These are phyloP conservation scores for Pulveroboletus frians DNA, from an alignment of 768 basidiomycete species.

Conservation along the genomic window DNA sequence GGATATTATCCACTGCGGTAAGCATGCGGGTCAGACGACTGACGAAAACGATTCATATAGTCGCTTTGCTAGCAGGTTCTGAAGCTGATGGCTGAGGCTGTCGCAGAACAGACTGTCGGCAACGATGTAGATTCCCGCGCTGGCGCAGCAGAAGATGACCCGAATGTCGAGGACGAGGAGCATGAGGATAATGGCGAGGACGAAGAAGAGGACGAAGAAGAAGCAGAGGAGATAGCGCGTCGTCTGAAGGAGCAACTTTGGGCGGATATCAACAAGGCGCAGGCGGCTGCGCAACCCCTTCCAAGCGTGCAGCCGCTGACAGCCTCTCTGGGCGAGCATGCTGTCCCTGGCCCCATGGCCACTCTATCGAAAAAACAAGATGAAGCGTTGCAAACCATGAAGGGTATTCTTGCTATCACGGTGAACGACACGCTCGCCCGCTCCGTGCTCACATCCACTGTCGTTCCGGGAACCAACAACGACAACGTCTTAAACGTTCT, in stretches of 20 bases:
- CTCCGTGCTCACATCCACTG: slow-evolving; percentile 46
- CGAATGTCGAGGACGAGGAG: slow-evolving; percentile 39
- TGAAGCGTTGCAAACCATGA: slow-evolving; percentile 61
- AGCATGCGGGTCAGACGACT: slow-evolving; percentile 6
- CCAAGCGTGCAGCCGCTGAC: slow-evolving; percentile 16
- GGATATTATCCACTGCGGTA: slow-evolving; percentile 7
- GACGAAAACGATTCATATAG: slow-evolving; percentile 6
- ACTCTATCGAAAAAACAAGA: slow-evolving; percentile 42
- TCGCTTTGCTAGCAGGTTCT: slow-evolving; percentile 1
- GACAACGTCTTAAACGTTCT: slow-evolving; percentile 54
- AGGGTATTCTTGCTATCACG: slow-evolving; percentile 53
- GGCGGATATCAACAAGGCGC: slow-evolving; percentile 69
- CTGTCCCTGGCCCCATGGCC: slow-evolving; percentile 9
- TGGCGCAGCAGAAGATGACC: slow-evolving; percentile 16
- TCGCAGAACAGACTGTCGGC: slow-evolving; percentile 4
- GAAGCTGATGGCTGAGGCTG: slow-evolving; percentile 12
- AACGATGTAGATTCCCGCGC: not conserved
- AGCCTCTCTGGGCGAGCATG: slow-evolving; percentile 2
- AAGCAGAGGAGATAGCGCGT: slow-evolving; percentile 70
- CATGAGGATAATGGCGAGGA: slow-evolving; percentile 51
- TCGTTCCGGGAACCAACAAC: slow-evolving; percentile 42
- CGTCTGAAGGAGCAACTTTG: slow-evolving; percentile 71
- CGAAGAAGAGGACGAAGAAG: slow-evolving; percentile 51
- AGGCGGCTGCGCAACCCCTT: slow-evolving; percentile 40
- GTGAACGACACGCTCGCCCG: slow-evolving; percentile 53